These are phyloP conservation scores for Metschnikowia aberdeeniae DNA, from an alignment of 805 yeast species.

Conservation along the genomic window DNA sequence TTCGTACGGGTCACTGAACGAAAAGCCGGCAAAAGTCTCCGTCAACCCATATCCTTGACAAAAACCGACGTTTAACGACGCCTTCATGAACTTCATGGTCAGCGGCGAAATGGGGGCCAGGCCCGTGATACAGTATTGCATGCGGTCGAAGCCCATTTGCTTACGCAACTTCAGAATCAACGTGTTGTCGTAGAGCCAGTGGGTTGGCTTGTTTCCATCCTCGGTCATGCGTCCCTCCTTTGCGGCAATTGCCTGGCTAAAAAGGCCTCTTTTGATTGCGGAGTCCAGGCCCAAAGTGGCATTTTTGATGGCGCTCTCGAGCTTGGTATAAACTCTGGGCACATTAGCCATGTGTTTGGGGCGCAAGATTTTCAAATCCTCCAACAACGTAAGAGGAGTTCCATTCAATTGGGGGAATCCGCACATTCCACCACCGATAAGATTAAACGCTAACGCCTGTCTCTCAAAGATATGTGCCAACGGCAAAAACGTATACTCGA, in stretches of 20 bases:
- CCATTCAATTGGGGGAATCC: conserved; percentile 24
- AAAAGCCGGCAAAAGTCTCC: conserved; percentile 58
- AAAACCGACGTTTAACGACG: conserved; percentile 55
- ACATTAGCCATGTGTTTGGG: conserved; percentile 24
- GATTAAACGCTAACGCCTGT: conserved; percentile 20
- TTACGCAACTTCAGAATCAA: conserved; percentile 17
- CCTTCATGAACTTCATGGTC: conserved; percentile 57
- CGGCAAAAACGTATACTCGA: conserved; percentile 26
- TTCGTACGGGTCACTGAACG: conserved; percentile 41
- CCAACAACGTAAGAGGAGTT: conserved; percentile 22
- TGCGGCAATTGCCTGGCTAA: conserved; percentile 17
- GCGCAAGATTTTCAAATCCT: conserved; percentile 23
- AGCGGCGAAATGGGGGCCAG: conserved; percentile 69
- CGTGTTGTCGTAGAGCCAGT: conserved; percentile 16
- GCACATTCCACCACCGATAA: conserved; percentile 23
- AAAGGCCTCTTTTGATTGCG: conserved; percentile 16
- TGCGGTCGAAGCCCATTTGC: conserved; percentile 33
- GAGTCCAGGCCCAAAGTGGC: conserved; percentile 22
- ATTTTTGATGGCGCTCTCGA: conserved; percentile 23
- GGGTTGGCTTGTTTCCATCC: conserved; percentile 20
- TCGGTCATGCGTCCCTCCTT: conserved; percentile 16
- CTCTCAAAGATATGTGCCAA: conserved; percentile 38
- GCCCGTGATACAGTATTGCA: conserved; percentile 35
- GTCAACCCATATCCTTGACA: conserved; percentile 75
- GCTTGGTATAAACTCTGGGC: conserved; percentile 25